Conservation (phyloP, 2,329 filamentous ascomycete species). For the Scolecobasidium constrictum region DNA sequence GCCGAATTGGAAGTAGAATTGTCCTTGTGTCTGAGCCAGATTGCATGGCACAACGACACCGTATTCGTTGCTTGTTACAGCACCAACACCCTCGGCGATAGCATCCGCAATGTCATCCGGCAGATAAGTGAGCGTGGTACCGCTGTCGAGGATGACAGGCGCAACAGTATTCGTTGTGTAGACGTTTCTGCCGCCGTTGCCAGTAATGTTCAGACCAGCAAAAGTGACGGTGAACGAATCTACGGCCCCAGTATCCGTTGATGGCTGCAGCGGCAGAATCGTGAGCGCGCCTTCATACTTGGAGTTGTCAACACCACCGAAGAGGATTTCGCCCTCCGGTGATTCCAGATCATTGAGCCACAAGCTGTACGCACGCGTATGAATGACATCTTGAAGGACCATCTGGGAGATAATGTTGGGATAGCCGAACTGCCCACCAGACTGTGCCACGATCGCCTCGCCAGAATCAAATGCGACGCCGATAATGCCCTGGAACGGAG, state of each 20-base stretch:
- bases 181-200: constrained; percentile 32
- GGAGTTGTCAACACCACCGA: constrained; percentile 65
- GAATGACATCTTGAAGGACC: constrained; percentile 49
- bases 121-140: constrained; percentile 60
- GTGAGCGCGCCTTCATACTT: constrained; percentile 58
- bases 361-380: constrained; percentile 53
- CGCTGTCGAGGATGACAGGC: constrained; percentile 60
- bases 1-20: constrained; percentile 48
- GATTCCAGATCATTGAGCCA: constrained; percentile 46
- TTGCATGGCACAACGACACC: constrained; percentile 42
- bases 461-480: constrained; percentile 75
- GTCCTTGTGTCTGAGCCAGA: constrained; percentile 34
- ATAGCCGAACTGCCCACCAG: constrained; percentile 30
- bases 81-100: constrained; percentile 30
- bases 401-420: constrained; percentile 56
- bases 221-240: constrained; percentile 38
- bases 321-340: constrained; percentile 60
- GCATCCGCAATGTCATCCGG: constrained; percentile 46
- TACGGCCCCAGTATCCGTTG: constrained; percentile 36
- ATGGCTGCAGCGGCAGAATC: constrained; percentile 46
- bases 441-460: constrained; percentile 39
- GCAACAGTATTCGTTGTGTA: constrained; percentile 23
- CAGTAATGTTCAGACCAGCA: constrained; percentile 33
- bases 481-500: constrained; percentile 58
- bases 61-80: constrained; percentile 28